Percentiles rank a stretch among this genome's conserved stretches.
Conservation (phyloP, 1,139 yeast species). For the Pneumocystis carinii region DNA sequence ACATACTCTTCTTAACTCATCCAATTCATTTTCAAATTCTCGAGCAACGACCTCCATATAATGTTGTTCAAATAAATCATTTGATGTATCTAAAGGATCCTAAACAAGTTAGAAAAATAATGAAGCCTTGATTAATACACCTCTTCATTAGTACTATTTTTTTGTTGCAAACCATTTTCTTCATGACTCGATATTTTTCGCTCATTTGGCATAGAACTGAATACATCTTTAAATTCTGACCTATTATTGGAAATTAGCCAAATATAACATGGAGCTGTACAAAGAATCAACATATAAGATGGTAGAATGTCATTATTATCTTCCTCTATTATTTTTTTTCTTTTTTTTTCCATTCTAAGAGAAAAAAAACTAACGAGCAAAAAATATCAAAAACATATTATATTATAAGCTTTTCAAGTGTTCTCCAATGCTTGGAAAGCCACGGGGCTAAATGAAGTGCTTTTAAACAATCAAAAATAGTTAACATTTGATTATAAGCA, state of each 20-base stretch:
- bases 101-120: neutral
- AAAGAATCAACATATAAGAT: neutral
- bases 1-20: neutral
- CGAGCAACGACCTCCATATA: neutral
- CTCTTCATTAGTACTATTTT: neutral
- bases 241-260: neutral
- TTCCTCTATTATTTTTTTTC: neutral
- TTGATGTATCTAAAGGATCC: neutral
- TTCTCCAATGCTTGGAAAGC: neutral
- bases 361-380: neutral
- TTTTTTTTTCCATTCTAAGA: neutral
- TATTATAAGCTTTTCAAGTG: neutral
- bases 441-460: neutral
- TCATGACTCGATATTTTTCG: neutral
- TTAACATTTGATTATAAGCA: neutral
- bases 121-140: neutral
- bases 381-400: neutral
- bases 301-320: neutral
- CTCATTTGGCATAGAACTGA: neutral
- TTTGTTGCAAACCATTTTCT: neutral
- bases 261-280: neutral
- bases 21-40: neutral
- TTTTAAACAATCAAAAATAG: neutral
- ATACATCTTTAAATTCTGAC: neutral
- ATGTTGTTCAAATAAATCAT: neutral